A percentile compares a stretch with the other conserved stretches of the same genome.
phyloP scores from a whole-genome alignment of 1,284 basidiomycete species.

The Exobasidium rhododendri region DNA sequence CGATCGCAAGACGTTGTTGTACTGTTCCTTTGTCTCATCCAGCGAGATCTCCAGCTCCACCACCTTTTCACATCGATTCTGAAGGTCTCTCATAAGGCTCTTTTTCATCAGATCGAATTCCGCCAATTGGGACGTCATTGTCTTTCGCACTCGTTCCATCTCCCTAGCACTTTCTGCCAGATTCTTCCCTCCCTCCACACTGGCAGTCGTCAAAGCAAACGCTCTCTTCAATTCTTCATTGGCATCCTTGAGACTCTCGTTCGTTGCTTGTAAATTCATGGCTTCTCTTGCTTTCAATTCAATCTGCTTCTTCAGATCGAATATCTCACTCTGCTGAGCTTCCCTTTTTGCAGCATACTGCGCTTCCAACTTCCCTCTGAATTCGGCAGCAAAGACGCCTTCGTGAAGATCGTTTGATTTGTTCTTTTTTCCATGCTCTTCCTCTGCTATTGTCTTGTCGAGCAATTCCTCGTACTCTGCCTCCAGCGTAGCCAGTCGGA shows the following conservation, averaged over 20 bases:
- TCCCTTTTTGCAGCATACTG: slow-evolving; percentile 91
- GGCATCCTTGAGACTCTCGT: slow-evolving; percentile 90
- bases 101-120: slow-evolving; percentile 99
- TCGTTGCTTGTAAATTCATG: slow-evolving; percentile 74
- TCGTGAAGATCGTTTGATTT: slow-evolving; percentile 21
- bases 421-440: slow-evolving; percentile 33
- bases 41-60: slow-evolving; percentile 98
- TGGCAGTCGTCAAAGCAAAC: slow-evolving; percentile 91
- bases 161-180: slow-evolving; percentile 91
- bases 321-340: slow-evolving; percentile 77
- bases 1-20: slow-evolving; percentile 95
- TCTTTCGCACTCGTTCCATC: slow-evolving; percentile 92
- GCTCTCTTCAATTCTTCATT: slow-evolving; percentile 88
- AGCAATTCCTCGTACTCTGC: slow-evolving; percentile 93
- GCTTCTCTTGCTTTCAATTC: slow-evolving; percentile 83
- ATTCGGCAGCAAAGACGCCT: slow-evolving; percentile 67
- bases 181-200: slow-evolving; percentile 91
- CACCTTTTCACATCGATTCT: slow-evolving; percentile 99
- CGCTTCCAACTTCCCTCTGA: slow-evolving; percentile 82
- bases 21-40: slow-evolving; percentile 98
- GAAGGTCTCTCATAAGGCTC: slow-evolving; percentile 94
- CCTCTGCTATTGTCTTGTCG: slow-evolving; percentile 58
- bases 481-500: slow-evolving; percentile 75
- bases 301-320: slow-evolving; percentile 85
- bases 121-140: slow-evolving; percentile 91